Conservation (phyloP, 2,329 filamentous ascomycete genomes). For the Cercospora sojina region DNA sequence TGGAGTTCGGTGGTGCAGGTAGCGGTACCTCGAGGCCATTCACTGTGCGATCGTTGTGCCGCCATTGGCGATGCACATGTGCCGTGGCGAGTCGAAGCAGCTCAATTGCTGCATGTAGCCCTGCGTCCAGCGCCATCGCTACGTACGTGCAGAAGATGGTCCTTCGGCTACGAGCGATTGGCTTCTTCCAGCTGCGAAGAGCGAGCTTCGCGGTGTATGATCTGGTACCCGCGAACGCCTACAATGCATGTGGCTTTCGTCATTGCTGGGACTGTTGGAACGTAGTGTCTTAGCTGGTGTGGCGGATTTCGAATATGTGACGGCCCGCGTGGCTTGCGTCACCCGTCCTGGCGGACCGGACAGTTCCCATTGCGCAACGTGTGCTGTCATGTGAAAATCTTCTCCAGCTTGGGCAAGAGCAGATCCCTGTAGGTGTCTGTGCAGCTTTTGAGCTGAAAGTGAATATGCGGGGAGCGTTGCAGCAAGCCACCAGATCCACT, state of each 20-base stretch:
- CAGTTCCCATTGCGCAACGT: background rate
- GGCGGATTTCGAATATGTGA: background rate
- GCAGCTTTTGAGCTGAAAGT: slow-evolving; percentile 5
- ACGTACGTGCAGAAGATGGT: background rate
- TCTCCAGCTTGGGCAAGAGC: background rate
- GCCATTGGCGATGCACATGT: background rate
- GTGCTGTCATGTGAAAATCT: slow-evolving; percentile 1
- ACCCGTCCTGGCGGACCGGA: background rate
- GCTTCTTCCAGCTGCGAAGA: background rate
- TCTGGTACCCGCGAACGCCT: background rate
- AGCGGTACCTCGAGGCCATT: background rate
- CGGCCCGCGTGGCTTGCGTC: slow-evolving; percentile 7
- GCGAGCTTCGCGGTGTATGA: background rate
- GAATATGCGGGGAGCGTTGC: slow-evolving; percentile 10
- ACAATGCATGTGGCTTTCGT: background rate
- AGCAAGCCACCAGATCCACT: slow-evolving; percentile 10
- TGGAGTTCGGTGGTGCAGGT: slow-evolving; percentile 9
- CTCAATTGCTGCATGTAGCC: background rate
- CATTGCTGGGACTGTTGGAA: background rate
- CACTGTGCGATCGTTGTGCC: background rate
- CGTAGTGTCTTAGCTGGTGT: background rate
- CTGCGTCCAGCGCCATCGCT: background rate
- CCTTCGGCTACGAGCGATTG: background rate
- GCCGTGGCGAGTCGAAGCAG: background rate
- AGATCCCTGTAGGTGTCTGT: slow-evolving; percentile 6